Evolutionary conservation across 805 yeast genomes (phyloP).

Genomic region (Maudiozyma saulgeensis): DNA sequence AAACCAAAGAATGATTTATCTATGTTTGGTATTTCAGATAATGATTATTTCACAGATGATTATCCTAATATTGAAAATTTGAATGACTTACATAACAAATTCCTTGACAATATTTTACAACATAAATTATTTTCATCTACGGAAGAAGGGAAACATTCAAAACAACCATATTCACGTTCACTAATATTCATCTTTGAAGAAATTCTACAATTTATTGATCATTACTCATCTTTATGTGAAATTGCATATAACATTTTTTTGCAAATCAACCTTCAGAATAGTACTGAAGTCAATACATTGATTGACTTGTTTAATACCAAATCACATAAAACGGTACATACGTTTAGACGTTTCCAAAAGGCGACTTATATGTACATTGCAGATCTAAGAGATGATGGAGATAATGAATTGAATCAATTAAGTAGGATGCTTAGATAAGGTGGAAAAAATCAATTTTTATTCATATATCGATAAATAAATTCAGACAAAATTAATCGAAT

Average conservation of each 20-base stretch:
- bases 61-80: conserved; percentile 41
- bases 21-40: not conserved
- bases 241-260: conserved; percentile 29
- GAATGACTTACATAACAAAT: conserved; percentile 29
- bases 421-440: conserved; percentile 30
- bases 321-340: conserved; percentile 33
- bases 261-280: conserved; percentile 22
- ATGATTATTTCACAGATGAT: not conserved
- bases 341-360: conserved; percentile 37
- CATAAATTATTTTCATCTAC: conserved; percentile 17
- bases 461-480: too few relatives aligned
- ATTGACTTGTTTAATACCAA: conserved; percentile 30
- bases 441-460: too few relatives aligned
- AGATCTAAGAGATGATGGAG: conserved; percentile 47
- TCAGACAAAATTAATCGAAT: too few relatives aligned
- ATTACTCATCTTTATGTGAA: conserved; percentile 32
- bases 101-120: conserved; percentile 20
- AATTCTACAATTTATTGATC: conserved; percentile 32
- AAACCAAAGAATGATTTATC: conserved; percentile 23
- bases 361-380: conserved; percentile 35
- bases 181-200: conserved; percentile 31
- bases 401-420: conserved; percentile 39
- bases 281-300: conserved; percentile 18
- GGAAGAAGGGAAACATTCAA: conserved; percentile 30
- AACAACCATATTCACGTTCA: conserved; percentile 34